Percentiles rank a stretch among this genome's conserved stretches.
Conservation (phyloP, 1,284 basidiomycete species). For the Golubevia sp. region DNA sequence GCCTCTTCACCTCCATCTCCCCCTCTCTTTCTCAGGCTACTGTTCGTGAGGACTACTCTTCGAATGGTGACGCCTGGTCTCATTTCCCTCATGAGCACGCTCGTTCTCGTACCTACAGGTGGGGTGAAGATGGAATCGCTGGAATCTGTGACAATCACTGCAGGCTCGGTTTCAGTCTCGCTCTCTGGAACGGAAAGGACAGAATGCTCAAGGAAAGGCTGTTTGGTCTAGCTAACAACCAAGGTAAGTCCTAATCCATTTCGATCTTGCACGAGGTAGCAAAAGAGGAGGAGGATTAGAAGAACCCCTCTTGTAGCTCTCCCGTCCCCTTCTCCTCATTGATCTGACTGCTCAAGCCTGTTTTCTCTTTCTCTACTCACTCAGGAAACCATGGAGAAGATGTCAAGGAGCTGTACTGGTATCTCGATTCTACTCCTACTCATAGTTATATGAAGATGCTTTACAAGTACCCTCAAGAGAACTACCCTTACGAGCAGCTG, state of each 20-base stretch:
- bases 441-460: slow-evolving; percentile 99
- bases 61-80: slow-evolving; percentile 93
- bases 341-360: neutral
- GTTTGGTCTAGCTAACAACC: slow-evolving; percentile 89
- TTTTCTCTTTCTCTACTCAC: neutral
- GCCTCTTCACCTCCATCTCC: too few species aligned
- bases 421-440: slow-evolving; percentile 95
- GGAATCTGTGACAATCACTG: slow-evolving; percentile 97
- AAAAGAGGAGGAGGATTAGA: too few species aligned
- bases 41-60: slow-evolving; percentile 96
- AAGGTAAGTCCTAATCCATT: slow-evolving; percentile 66
- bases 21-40: slow-evolving; percentile 73
- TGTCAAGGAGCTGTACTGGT: slow-evolving; percentile 97
- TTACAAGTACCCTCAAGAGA: slow-evolving; percentile 94
- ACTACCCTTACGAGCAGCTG: slow-evolving; percentile 90
- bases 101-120: slow-evolving; percentile 90
- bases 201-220: slow-evolving; percentile 93
- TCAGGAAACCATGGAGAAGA: slow-evolving; percentile 95
- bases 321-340: too few species aligned
- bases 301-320: too few species aligned
- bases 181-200: slow-evolving; percentile 93
- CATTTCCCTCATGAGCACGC: slow-evolving; percentile 96
- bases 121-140: slow-evolving; percentile 97
- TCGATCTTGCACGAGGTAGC: too few species aligned
- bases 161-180: slow-evolving; percentile 84